Percentiles rank a stretch among this genome's conserved stretches.
phyloP scores from a whole-genome alignment of 371 early-diverging fungal genomes.

The Rhizopus stolonifer region DNA sequence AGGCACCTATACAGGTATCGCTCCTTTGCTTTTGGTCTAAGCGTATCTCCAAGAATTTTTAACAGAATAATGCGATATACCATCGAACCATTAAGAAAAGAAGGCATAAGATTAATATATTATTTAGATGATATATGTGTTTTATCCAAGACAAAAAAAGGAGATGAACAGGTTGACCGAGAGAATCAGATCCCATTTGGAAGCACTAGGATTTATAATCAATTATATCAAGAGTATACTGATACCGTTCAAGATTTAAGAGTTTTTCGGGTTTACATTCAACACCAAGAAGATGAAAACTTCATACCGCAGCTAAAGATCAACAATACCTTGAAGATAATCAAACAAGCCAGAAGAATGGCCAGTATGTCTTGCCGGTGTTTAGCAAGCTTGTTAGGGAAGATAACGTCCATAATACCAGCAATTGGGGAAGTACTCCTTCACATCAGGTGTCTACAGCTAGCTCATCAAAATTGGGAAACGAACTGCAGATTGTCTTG shows the following conservation, averaged over 20 bases:
- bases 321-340: not conserved
- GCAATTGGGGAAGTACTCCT: not conserved
- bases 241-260: conserved; percentile 3
- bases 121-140: too few species aligned
- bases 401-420: conserved; percentile 12
- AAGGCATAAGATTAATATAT: too few species aligned
- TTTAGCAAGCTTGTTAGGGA: conserved; percentile 12
- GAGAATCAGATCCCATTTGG: conserved; percentile 2
- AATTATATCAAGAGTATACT: conserved; percentile 15
- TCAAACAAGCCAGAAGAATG: not conserved
- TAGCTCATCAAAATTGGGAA: not conserved
- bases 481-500: conserved; percentile 2
- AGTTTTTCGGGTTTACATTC: conserved; percentile 13
- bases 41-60: too few species aligned
- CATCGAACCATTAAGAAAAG: too few species aligned
- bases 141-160: too few species aligned
- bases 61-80: too few species aligned
- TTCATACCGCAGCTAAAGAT: conserved; percentile 2
- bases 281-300: conserved; percentile 12
- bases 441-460: not conserved
- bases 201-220: conserved; percentile 13
- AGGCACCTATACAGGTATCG: too few species aligned
- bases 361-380: not conserved
- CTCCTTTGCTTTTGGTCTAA: too few species aligned
- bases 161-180: too few species aligned